These are phyloP conservation scores for Teratosphaeria destructans DNA, from an alignment of 2,329 filamentous ascomycete genomes.

Conservation along the genomic window DNA sequence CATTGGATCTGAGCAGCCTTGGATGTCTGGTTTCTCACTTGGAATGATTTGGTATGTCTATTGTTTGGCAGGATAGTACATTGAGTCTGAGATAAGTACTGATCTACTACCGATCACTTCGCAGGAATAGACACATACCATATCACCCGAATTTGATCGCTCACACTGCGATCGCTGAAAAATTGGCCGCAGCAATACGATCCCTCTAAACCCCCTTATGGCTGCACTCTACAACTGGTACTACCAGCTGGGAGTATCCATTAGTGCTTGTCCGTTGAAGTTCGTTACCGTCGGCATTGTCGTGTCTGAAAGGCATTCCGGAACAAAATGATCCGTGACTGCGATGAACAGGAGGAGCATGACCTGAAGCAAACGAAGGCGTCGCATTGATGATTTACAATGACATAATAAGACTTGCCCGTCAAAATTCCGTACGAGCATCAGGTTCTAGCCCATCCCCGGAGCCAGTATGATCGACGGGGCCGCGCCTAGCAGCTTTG, in stretches of 20 bases:
- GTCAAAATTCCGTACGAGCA: too few species aligned
- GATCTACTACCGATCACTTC: too few species aligned
- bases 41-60: too few species aligned
- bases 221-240: background rate
- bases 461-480: background rate
- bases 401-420: too few species aligned
- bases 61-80: too few species aligned
- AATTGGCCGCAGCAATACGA: background rate
- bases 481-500: background rate
- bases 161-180: slow-evolving; percentile 6
- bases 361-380: background rate
- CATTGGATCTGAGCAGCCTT: slow-evolving; percentile 5
- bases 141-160: slow-evolving; percentile 10
- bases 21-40: slow-evolving; percentile 4
- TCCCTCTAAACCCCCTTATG: background rate
- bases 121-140: background rate
- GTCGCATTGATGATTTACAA: background rate
- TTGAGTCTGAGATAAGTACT: too few species aligned
- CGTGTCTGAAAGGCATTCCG: background rate
- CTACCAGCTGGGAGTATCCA: too few species aligned
- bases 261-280: too few species aligned
- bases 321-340: background rate
- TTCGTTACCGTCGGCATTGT: background rate
- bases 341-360: background rate
- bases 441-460: too few species aligned